Conservation (phyloP, 805 yeast species). For the Saccharomycopsis fodiens region DNA sequence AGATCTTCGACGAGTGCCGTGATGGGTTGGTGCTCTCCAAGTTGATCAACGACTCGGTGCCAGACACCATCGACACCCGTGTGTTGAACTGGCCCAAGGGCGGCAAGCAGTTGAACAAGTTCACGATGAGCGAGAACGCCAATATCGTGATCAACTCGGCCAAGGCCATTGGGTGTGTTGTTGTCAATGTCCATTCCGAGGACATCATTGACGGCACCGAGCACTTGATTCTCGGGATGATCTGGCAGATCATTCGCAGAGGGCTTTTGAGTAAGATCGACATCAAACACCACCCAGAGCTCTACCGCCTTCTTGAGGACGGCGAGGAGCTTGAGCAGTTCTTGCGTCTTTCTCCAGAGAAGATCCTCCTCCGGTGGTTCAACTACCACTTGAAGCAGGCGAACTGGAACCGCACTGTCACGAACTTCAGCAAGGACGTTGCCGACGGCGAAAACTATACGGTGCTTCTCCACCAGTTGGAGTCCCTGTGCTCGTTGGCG, state of each 20-base stretch:
- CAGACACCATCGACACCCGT: constrained; percentile 97
- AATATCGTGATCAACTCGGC: constrained; percentile 97
- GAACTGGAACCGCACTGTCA: constrained; percentile 76
- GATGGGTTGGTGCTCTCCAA: constrained; percentile 92
- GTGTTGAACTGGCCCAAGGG: constrained; percentile 84
- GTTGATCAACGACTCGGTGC: constrained; percentile 94
- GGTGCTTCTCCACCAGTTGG: constrained; percentile 78
- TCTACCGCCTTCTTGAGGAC: constrained; percentile 88
- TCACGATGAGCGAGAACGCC: constrained; percentile 94
- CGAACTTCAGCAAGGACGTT: constrained; percentile 81
- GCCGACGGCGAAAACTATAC: constrained; percentile 95
- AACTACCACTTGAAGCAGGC: constrained; percentile 94
- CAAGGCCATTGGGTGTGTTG: constrained; percentile 97
- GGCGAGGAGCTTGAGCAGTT: constrained; percentile 97
- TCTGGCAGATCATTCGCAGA: constrained; percentile 97
- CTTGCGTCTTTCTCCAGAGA: constrained; percentile 94
- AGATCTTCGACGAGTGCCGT: constrained; percentile 91
- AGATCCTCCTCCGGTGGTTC: constrained; percentile 94
- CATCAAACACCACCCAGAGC: constrained; percentile 92
- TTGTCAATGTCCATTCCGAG: constrained; percentile 94
- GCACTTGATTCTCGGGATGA: constrained; percentile 81
- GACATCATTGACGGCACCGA: constrained; percentile 93
- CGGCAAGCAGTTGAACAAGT: constrained; percentile 78
- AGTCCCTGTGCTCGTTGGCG: constrained; percentile 75
- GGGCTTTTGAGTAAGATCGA: constrained; percentile 93